Percentiles rank a stretch among this genome's conserved stretches.
phyloP scores from a whole-genome alignment of 176 grass and related monocot genomes.

The Oryza glumipatula region DNA sequence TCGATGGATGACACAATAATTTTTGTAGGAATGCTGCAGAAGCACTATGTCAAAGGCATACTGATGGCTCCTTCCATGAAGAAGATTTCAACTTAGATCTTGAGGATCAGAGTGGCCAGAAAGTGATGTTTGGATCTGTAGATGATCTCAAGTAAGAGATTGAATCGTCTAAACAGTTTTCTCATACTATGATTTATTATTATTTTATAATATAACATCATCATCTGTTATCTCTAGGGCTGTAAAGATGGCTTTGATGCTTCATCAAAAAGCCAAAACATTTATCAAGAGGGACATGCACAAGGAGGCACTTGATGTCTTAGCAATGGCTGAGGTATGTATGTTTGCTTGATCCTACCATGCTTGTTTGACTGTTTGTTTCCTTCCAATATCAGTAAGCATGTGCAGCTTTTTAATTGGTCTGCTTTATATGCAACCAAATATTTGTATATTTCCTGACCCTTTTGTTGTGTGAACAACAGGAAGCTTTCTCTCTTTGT shows the following conservation, averaged over 20 bases:
- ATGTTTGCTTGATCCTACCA: slow-evolving; percentile 1
- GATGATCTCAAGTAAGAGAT: slow-evolving; percentile 77
- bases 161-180: slow-evolving; percentile 15
- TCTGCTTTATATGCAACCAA: slow-evolving; percentile 6
- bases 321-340: slow-evolving; percentile 78
- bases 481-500: slow-evolving; percentile 97
- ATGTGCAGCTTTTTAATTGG: not conserved
- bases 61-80: slow-evolving; percentile 75
- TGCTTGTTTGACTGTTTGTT: slow-evolving; percentile 7
- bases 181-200: not conserved
- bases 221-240: slow-evolving; percentile 51
- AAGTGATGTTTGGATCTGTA: slow-evolving; percentile 82
- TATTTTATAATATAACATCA: slow-evolving; percentile 3
- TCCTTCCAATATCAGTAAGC: slow-evolving; percentile 17
- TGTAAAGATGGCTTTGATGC: slow-evolving; percentile 91
- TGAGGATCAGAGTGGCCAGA: slow-evolving; percentile 92
- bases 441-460: slow-evolving; percentile 33
- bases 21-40: slow-evolving; percentile 75
- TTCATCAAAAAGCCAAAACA: slow-evolving; percentile 83
- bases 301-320: slow-evolving; percentile 87
- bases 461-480: slow-evolving; percentile 38
- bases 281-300: slow-evolving; percentile 65
- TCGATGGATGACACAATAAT: not conserved
- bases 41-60: slow-evolving; percentile 80
- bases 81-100: slow-evolving; percentile 92